Evolutionary conservation across 768 basidiomycete genomes (phyloP).

Genomic region (Leucosporidium yakuticum): DNA sequence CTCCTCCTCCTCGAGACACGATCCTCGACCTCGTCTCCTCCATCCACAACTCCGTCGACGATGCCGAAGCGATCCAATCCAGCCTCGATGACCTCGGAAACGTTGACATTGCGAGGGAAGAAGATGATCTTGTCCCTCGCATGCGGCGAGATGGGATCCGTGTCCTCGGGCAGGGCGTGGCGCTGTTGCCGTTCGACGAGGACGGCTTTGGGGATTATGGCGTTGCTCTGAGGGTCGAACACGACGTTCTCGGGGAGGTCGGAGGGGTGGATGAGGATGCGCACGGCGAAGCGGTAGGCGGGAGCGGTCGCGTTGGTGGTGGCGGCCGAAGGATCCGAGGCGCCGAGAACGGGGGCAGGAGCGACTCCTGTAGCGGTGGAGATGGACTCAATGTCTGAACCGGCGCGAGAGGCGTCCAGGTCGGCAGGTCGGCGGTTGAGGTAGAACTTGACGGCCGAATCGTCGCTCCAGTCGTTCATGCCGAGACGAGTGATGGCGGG

Average conservation of each 20-base stretch:
- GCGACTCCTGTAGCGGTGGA: conserved; percentile 5
- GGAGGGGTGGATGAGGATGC: conserved; percentile 76
- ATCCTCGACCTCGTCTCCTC: conserved; percentile 96
- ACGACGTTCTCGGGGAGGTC: conserved; percentile 92
- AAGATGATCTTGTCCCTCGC: conserved; percentile 74
- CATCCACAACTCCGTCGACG: conserved; percentile 92
- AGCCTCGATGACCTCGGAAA: conserved; percentile 90
- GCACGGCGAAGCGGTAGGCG: conserved; percentile 74
- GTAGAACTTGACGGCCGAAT: conserved; percentile 94
- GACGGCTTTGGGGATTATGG: conserved; percentile 79
- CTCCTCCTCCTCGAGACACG: conserved; percentile 77
- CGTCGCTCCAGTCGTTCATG: conserved; percentile 97
- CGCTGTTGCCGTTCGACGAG: conserved; percentile 55
- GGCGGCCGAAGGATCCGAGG: conserved; percentile 74
- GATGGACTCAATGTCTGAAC: conserved; percentile 1
- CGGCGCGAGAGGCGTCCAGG: conserved; percentile 5
- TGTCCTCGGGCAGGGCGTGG: conserved; percentile 43
- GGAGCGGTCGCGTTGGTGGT: conserved; percentile 68
- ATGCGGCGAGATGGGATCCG: conserved; percentile 45
- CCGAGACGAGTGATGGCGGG: conserved; percentile 89
- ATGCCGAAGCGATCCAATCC: conserved; percentile 92
- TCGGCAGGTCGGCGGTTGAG: conserved; percentile 58
- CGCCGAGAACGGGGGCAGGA: conserved; percentile 36
- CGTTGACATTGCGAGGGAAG: conserved; percentile 89
- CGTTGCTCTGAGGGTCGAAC: conserved; percentile 87